Base-by-base conservation (phyloP, 1,284 basidiomycete genomes). In the Taiwanofungus camphoratus region DNA sequence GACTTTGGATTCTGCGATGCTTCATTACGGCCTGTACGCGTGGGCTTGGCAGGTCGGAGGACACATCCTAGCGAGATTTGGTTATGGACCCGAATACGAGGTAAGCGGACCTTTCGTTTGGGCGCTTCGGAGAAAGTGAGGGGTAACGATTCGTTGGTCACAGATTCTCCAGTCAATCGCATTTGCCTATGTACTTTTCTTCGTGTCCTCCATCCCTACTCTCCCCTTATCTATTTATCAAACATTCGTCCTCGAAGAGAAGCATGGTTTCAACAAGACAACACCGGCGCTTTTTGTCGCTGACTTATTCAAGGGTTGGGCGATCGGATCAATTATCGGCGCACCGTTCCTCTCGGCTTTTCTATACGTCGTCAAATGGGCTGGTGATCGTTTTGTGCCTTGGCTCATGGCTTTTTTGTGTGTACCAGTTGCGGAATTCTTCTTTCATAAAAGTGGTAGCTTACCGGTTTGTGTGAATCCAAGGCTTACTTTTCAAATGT, bases 211-310 rank as follows among this genome's bases (percentile, higher is more conserved):
- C 0, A 65, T 87, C 21, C 81, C 91, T 0, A 70, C 76, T 2
- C 67, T 91, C 8, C 91, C 92, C 5, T 68, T 91, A 38, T 78
- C 76, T 23, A 71, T 86, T 27, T 97, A 96, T 69, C 79, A 82
- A 50, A 94, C 91, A 2, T 99, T 99, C 62, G 87, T 94, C 9
- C 73, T 99, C 33, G 96, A 99, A 65, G 87, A 96, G 63, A 85
- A 84, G 52, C 92, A 97, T 57, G 94, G 93, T 1, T 98, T 98
- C 75, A 98, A 98, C 77, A 97, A 97, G 70, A 92, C 83, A 13
- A 92, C 92, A 0, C 75, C 77, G 1, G 54, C 54, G 5, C 71
- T 93, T 3, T 96, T 89, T 61, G 60, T 92, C 44, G 67, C 74
- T 2, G 93, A 97, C 63, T 66, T 87, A 33, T 34, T 94, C 56